These are phyloP conservation scores for Amanita polypyramis DNA, from an alignment of 768 basidiomycete genomes.

Conservation along the genomic window DNA sequence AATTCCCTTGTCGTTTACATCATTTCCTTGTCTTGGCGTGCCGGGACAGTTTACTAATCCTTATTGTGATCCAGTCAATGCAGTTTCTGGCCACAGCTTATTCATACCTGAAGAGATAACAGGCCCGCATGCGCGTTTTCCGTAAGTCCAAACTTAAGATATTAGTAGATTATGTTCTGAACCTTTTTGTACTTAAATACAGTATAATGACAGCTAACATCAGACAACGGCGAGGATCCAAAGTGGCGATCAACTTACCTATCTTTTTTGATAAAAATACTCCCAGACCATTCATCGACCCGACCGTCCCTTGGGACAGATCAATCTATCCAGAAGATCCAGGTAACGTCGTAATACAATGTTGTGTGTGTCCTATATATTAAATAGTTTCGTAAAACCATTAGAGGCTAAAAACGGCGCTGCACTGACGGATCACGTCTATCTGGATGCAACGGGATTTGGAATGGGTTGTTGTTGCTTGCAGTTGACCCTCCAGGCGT, in stretches of 20 bases:
- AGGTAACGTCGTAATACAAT: slow-evolving; percentile 33
- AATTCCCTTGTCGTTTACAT: slow-evolving; percentile 85
- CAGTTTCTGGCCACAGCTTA: slow-evolving; percentile 82
- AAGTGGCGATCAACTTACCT: slow-evolving; percentile 93
- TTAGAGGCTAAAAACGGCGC: slow-evolving; percentile 86
- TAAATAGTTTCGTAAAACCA: neutral
- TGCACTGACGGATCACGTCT: slow-evolving; percentile 84
- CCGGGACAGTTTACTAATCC: slow-evolving; percentile 91
- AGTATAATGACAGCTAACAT: slow-evolving; percentile 99
- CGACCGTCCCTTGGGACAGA: slow-evolving; percentile 81
- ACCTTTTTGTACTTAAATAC: slow-evolving; percentile 8
- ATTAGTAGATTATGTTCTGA: slow-evolving; percentile 1
- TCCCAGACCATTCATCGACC: slow-evolving; percentile 83
- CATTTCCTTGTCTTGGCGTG: slow-evolving; percentile 88
- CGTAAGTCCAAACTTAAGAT: slow-evolving; percentile 62
- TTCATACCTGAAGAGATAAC: slow-evolving; percentile 95
- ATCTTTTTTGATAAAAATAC: slow-evolving; percentile 84
- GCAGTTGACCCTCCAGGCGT: slow-evolving; percentile 96
- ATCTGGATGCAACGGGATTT: slow-evolving; percentile 99
- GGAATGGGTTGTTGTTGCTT: slow-evolving; percentile 99
- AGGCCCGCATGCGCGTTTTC: slow-evolving; percentile 95
- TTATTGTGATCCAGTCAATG: slow-evolving; percentile 60
- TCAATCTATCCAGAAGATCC: slow-evolving; percentile 75
- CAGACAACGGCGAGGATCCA: slow-evolving; percentile 78
- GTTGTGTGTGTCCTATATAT: neutral